These are phyloP conservation scores for Sporopachydermia lactativora DNA, from an alignment of 805 yeast species.

Conservation along the genomic window DNA sequence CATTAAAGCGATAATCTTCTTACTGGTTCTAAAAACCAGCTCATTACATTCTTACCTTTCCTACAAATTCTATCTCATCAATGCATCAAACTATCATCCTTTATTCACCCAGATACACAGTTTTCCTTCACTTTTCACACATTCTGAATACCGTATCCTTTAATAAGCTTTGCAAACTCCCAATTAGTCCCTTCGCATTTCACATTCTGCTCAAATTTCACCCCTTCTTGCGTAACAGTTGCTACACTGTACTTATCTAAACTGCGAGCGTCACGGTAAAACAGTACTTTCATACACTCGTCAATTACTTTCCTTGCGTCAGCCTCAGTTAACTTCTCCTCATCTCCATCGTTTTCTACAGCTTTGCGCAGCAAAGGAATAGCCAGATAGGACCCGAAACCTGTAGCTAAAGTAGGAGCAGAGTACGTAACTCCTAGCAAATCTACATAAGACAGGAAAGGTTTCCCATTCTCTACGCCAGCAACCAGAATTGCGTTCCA, in stretches of 20 bases:
- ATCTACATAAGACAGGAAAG: constrained; percentile 78
- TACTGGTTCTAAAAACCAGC: no score
- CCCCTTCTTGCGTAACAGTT: constrained; percentile 51
- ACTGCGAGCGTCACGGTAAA: constrained; percentile 93
- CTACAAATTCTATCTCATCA: no score
- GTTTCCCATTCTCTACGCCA: constrained; percentile 64
- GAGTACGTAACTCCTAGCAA: constrained; percentile 83
- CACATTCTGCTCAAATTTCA: constrained; percentile 50
- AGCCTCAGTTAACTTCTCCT: constrained; percentile 48
- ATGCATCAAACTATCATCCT: no score
- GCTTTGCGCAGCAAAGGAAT: constrained; percentile 79
- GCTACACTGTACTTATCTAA: constrained; percentile 75
- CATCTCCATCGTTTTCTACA: constrained; percentile 69
- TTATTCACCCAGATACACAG: no score
- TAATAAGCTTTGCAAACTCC: constrained; percentile 79
- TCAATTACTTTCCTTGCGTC: constrained; percentile 66
- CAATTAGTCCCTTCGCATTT: constrained; percentile 69
- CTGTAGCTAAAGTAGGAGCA: constrained; percentile 85
- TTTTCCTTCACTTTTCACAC: no score
- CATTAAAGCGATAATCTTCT: no score
- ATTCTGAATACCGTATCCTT: constrained; percentile 76
- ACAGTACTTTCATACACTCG: constrained; percentile 87
- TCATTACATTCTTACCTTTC: no score
- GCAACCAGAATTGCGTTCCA: constrained; percentile 93
- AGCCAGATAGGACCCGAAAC: constrained; percentile 93